Evolutionary conservation across 805 yeast genomes (phyloP), one percentile per base, ranked within the genome.

Genomic region (Candida corydali): DNA sequence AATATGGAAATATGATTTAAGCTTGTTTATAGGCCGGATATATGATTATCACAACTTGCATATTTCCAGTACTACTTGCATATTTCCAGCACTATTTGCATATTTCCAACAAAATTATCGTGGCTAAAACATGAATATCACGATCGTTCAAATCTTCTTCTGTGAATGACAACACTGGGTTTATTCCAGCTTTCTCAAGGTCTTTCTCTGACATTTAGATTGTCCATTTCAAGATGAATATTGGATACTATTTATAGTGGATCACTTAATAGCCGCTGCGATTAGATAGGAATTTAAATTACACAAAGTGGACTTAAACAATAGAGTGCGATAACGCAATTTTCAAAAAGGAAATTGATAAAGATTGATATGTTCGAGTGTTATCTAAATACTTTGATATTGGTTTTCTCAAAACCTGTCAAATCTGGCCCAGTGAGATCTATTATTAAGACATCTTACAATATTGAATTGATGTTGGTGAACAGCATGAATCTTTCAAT

Each of bases 81-180:
- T n/a, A n/a, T n/a, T n/a, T n/a, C n/a, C n/a, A n/a, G n/a, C n/a
- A n/a, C n/a, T n/a, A n/a, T n/a, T n/a, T n/a, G n/a, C n/a, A n/a
- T n/a, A n/a, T n/a, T n/a, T n/a, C n/a, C n/a, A n/a, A n/a, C n/a
- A n/a, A n/a, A n/a, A n/a, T n/a, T n/a, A 20, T 20, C 9, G 23
- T 20, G 9, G 23, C 9, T 20, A 20, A 20, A 20, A 20, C 9
- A 20, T 20, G 23, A 20, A 20, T 20, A 20, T 20, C 9, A 12
- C 24, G 32, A 14, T 37, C 30, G 4, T 23, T 26, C 10, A 37
- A 23, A 8, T 32, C 39, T 7, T 41, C 43, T 24, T 38, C 36
- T 3, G 42, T 35, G 31, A 37, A 32, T 3, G 40, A 32, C 11
- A 37, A 23, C 6, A 37, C 30, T 23, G 40, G 37, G 9, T 28